Conservation (phyloP, 2,329 filamentous ascomycete genomes). For the Diaporthe sp. region DNA sequence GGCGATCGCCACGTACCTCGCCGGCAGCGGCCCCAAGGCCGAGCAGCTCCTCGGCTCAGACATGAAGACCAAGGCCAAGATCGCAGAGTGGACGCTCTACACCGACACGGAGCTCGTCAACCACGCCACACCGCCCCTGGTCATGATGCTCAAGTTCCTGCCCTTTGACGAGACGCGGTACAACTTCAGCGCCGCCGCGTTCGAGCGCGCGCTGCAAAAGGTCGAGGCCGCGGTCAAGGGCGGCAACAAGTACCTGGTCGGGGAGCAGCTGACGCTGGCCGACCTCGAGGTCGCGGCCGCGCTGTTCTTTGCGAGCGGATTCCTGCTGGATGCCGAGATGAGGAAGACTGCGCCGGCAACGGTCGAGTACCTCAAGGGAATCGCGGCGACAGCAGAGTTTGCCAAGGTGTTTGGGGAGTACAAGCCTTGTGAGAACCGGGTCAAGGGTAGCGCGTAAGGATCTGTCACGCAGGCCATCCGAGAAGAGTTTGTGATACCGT, state of each 20-base stretch:
- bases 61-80: conserved; percentile 55
- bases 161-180: conserved; percentile 48
- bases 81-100: conserved; percentile 62
- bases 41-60: conserved; percentile 61
- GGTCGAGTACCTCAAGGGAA: conserved; percentile 50
- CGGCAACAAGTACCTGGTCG: conserved; percentile 55
- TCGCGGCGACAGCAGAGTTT: conserved; percentile 51
- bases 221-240: conserved; percentile 51
- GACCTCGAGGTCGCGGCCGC: conserved; percentile 53
- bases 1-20: conserved; percentile 63
- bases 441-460: conserved; percentile 30
- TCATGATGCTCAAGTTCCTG: conserved; percentile 49
- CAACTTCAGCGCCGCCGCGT: conserved; percentile 36
- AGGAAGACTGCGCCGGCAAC: conserved; percentile 51
- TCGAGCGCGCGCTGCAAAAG: conserved; percentile 49
- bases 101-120: conserved; percentile 53
- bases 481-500: neutral
- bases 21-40: conserved; percentile 59
- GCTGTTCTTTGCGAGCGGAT: conserved; percentile 46
- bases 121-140: conserved; percentile 44
- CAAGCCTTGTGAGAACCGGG: conserved; percentile 50
- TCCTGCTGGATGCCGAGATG: conserved; percentile 53
- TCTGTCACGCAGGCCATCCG: no score
- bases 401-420: conserved; percentile 51
- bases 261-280: conserved; percentile 54